Evolutionary conservation across 176 grass and related monocot genomes (phyloP), one percentile per base, ranked within the genome.

Genomic region (Miscanthus lutarioriparius): DNA sequence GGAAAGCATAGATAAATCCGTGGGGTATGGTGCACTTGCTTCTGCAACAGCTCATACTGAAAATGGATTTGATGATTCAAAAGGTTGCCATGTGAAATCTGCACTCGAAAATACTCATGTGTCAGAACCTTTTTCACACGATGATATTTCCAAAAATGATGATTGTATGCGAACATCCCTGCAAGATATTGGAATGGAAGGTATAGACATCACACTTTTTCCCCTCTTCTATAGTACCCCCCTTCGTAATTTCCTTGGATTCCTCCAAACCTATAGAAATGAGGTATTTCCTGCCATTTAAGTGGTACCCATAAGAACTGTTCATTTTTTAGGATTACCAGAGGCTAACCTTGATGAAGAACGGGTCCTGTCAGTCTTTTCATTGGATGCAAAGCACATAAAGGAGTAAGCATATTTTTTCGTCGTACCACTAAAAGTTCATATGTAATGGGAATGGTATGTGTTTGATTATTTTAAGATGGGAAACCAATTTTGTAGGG

Each of bases 101-200:
- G 20, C 6, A 26, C 30, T 72, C 6, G 58, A 58, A 79, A 67
- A 67, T 26, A 7, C 59, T 79, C 36, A 7, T 37, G 2, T 59
- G 47, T 36, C 37, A 47, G 36, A 22, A 64, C 3, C 8, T 76
- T 30, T 38, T 68, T 80, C 64, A 81, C 70, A 64, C 11, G 8
- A 53, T 80, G 62, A 58, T 26, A 48, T 67, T 74, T 78, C 43
- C 11, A 68, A 54, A 85, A 71, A 13, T 56, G 51, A n/a, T 64
- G 49, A 33, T 64, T 41, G 11, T 36, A 32, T 37, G 36, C 25
- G 33, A 45, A 30, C 61, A 33, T 61, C 22, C 5, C 37, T 49
- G 19, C 37, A 81, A 75, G 37, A 68, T 77, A 72, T 66, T 72
- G 79, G 40, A 78, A 47, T 69, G 5, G 37, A 84, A 62, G 87